These are phyloP conservation scores for Podosphaera fusca DNA, from an alignment of 2,329 filamentous ascomycete species.

Conservation along the genomic window DNA sequence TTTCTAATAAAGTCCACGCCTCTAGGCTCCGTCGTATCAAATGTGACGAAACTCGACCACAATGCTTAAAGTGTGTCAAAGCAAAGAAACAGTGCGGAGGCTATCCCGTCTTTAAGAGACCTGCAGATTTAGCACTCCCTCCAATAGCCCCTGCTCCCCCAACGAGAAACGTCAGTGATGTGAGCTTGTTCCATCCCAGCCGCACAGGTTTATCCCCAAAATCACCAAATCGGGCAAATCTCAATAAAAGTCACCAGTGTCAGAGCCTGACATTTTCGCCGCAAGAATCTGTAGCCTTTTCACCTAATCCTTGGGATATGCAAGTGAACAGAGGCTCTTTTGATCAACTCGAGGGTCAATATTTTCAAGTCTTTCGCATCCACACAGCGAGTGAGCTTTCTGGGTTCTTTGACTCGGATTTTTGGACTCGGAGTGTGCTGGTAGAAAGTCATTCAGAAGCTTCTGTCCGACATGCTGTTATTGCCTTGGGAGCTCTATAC, in stretches of 20 bases:
- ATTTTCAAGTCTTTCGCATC: slow-evolving; percentile 37
- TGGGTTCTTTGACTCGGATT: slow-evolving; percentile 41
- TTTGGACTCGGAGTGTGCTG: slow-evolving; percentile 39
- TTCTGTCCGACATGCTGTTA: slow-evolving; percentile 39
- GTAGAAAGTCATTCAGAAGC: slow-evolving; percentile 38
- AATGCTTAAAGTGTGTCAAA: slow-evolving; percentile 34
- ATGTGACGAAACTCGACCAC: slow-evolving; percentile 39
- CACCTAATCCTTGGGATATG: too few species aligned
- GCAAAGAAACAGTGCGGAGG: slow-evolving; percentile 35
- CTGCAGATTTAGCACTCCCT: slow-evolving; percentile 2
- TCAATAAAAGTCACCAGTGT: too few species aligned
- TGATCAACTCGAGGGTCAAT: slow-evolving; percentile 28
- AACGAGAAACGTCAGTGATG: neutral
- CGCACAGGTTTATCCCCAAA: too few species aligned
- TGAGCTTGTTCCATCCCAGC: too few species aligned
- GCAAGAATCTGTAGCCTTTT: neutral
- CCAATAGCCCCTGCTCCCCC: slow-evolving; percentile 9
- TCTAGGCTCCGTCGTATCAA: slow-evolving; percentile 36
- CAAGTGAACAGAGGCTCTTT: slow-evolving; percentile 20
- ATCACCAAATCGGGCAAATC: too few species aligned
- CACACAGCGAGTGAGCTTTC: slow-evolving; percentile 39
- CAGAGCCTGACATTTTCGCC: too few species aligned
- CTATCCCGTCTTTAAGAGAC: slow-evolving; percentile 22
- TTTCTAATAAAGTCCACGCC: neutral
- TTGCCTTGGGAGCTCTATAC: slow-evolving; percentile 42